A percentile compares a stretch with the other conserved stretches of the same genome.
These are phyloP conservation scores for Solanum verrucosum DNA, from an alignment of 257 asterid genomes.

Conservation along the genomic window DNA sequence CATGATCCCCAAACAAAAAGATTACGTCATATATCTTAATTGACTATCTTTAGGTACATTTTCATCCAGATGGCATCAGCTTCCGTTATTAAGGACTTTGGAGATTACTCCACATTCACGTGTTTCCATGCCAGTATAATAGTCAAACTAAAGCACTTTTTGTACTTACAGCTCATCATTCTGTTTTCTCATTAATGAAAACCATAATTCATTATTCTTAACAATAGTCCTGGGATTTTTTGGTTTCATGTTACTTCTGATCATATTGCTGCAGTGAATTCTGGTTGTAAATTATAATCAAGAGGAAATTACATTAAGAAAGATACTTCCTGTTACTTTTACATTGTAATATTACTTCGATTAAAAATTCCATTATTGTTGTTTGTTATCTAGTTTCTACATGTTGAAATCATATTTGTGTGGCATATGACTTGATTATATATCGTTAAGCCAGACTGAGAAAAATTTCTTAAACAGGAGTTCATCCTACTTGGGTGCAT, in stretches of 20 bases:
- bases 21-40: neutral
- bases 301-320: neutral
- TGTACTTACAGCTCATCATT: neutral
- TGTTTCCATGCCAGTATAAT: neutral
- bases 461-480: slow-evolving; percentile 25
- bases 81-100: neutral
- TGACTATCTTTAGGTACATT: neutral
- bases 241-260: neutral
- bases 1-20: neutral
- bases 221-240: neutral
- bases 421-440: neutral
- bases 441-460: neutral
- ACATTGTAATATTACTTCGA: neutral
- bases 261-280: neutral
- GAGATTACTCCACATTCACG: neutral
- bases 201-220: neutral
- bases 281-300: neutral
- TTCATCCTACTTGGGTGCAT: slow-evolving; percentile 68
- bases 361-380: neutral
- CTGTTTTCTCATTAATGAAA: neutral
- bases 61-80: neutral
- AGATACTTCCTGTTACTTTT: neutral
- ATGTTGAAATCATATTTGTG: neutral
- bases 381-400: neutral
- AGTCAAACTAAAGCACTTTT: neutral